A percentile compares a stretch with the other conserved stretches of the same genome.
phyloP scores from a whole-genome alignment of 2,329 filamentous ascomycete genomes.

The Botryotinia calthae region DNA sequence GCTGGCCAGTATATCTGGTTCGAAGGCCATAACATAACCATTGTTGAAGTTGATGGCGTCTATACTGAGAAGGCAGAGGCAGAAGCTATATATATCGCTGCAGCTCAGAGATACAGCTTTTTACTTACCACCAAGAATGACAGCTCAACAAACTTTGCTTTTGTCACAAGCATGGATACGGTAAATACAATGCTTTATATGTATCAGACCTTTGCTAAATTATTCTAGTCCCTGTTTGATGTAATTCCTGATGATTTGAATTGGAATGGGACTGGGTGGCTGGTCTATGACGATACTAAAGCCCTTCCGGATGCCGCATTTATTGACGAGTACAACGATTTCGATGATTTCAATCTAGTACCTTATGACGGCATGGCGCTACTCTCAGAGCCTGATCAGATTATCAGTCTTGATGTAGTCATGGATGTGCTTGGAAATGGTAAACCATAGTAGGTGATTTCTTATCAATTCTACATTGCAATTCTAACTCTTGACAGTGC shows the following conservation, averaged over 20 bases:
- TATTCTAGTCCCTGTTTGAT: slow-evolving; percentile 59
- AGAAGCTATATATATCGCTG: slow-evolving; percentile 62
- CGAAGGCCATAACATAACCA: slow-evolving; percentile 63
- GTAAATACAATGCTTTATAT: slow-evolving; percentile 25
- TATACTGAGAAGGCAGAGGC: slow-evolving; percentile 59
- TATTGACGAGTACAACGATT: slow-evolving; percentile 61
- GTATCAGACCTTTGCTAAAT: slow-evolving; percentile 27
- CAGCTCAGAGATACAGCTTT: slow-evolving; percentile 65
- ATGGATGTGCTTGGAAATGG: slow-evolving; percentile 69
- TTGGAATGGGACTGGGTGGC: slow-evolving; percentile 65
- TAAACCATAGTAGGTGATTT: slow-evolving; percentile 56
- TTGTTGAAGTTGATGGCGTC: slow-evolving; percentile 72
- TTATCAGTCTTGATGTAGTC: slow-evolving; percentile 60
- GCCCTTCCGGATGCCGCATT: slow-evolving; percentile 50
- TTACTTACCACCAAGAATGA: slow-evolving; percentile 62
- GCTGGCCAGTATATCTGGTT: slow-evolving; percentile 65
- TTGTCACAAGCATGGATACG: slow-evolving; percentile 67
- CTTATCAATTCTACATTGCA: background rate
- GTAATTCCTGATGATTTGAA: slow-evolving; percentile 63
- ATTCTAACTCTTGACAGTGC: slow-evolving; percentile 38
- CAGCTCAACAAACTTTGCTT: slow-evolving; percentile 61
- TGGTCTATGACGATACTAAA: slow-evolving; percentile 53
- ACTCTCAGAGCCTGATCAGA: slow-evolving; percentile 59
- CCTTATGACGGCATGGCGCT: slow-evolving; percentile 64
- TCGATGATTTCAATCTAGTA: slow-evolving; percentile 71